Base-by-base conservation (phyloP, 176 grass and related monocot species). In the Rhynchospora tenuis region DNA sequence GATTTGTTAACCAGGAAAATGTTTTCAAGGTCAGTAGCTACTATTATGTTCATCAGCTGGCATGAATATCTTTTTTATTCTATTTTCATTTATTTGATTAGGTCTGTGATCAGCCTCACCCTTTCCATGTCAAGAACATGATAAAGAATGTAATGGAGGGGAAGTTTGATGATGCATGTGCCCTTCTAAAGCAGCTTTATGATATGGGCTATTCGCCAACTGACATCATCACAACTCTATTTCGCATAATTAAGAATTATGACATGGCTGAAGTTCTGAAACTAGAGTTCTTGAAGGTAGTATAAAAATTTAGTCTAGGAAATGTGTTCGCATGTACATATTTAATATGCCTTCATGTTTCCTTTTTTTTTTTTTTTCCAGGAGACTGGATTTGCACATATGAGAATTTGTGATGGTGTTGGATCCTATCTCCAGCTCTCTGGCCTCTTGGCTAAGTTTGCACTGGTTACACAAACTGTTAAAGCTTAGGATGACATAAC, bases 351-450 rank as follows among this genome's bases (percentile, higher is more conserved):
- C 10, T 85, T 63, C 2, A 15, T 51, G 9, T 51, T 81, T 69
- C 69, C 11, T 83, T 54, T 46, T 24, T 76, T 38, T 81, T 69
- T 68, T 6, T 83, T 54, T 46, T 24, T 76, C 24, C 83, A 99
- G 96, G 93, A 93, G 87, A 93, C 91, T 0, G 91, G 93, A 92
- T 99, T 99, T 92, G 97, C 91, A 0, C 97, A 93, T 86, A 99
- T 95, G 97, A 93, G 91, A 90, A 99, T 93, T 68, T 99, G 93
- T 59, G 97, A 99, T 89, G 96, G 93, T 62, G 96, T 99, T 28
- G 93, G 93, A 22, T 95, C 96, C 19, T 90, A 89, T 69, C 96
- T 98, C 78, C 96, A 95, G 85, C 88, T 99, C 77, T 99, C 89
- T 45, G 96, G 93, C 45, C 93, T 99, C 42, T 84, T 95, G 84